These are phyloP conservation scores for Sungouiozyma intestinalis DNA, from an alignment of 805 yeast species.

Conservation along the genomic window DNA sequence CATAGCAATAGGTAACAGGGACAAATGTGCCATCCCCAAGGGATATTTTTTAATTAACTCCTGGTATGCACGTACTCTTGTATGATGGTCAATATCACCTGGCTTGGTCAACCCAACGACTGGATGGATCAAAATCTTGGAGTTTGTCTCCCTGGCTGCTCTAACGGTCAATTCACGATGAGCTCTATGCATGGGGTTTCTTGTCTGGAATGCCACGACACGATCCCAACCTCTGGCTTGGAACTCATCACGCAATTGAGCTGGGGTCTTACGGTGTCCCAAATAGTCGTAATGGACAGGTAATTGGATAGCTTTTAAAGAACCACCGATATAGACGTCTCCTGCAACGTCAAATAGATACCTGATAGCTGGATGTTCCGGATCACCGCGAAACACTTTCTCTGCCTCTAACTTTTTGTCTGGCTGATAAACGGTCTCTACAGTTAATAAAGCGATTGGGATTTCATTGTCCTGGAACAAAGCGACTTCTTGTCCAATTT, in stretches of 20 bases:
- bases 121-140: slow-evolving; percentile 85
- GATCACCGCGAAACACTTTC: slow-evolving; percentile 89
- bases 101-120: slow-evolving; percentile 96
- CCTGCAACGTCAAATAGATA: slow-evolving; percentile 67
- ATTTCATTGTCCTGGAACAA: slow-evolving; percentile 73
- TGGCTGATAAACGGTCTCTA: slow-evolving; percentile 72
- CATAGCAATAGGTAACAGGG: slow-evolving; percentile 91
- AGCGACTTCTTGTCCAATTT: slow-evolving; percentile 53
- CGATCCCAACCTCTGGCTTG: slow-evolving; percentile 70
- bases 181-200: slow-evolving; percentile 98
- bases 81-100: slow-evolving; percentile 95
- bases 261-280: slow-evolving; percentile 79
- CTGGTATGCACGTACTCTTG: slow-evolving; percentile 91
- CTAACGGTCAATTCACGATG: slow-evolving; percentile 93
- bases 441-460: slow-evolving; percentile 71
- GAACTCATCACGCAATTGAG: slow-evolving; percentile 81
- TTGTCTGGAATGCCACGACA: slow-evolving; percentile 94
- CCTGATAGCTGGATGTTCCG: slow-evolving; percentile 87
- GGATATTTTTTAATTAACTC: slow-evolving; percentile 90
- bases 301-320: slow-evolving; percentile 68
- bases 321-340: slow-evolving; percentile 82
- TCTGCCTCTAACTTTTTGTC: slow-evolving; percentile 71
- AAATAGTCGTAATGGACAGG: slow-evolving; percentile 89
- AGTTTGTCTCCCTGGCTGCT: slow-evolving; percentile 89
- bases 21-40: slow-evolving; percentile 81